Evolutionary conservation across 2,329 filamentous ascomycete species (phyloP).

Genomic region (Dothideomycetes sp.): DNA sequence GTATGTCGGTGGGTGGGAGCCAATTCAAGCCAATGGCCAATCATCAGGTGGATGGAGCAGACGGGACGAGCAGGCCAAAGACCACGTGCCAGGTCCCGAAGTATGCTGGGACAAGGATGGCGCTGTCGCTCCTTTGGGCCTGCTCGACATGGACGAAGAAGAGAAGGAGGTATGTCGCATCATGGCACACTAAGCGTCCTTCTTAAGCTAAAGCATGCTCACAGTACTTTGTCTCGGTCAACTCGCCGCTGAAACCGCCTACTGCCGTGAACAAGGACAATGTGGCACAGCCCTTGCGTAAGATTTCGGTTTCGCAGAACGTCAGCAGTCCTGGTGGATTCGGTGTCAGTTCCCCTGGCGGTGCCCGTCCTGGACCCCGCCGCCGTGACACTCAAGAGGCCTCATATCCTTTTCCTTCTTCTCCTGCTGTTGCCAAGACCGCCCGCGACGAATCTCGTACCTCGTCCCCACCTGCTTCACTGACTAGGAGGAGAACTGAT

Average conservation of each 20-base stretch:
- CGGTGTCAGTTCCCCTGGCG: constrained; percentile 64
- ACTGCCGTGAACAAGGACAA: constrained; percentile 54
- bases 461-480: constrained; percentile 50
- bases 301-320: constrained; percentile 64
- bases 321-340: constrained; percentile 56
- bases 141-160: constrained; percentile 62
- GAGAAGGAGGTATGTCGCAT: constrained; percentile 49
- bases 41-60: constrained; percentile 62
- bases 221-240: constrained; percentile 81
- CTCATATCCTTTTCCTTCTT: constrained; percentile 49
- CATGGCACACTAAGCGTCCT: background rate
- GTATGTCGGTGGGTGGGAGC: constrained; percentile 71
- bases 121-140: constrained; percentile 58
- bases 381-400: constrained; percentile 79
- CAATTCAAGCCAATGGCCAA: constrained; percentile 57
- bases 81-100: constrained; percentile 70
- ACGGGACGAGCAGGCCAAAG: constrained; percentile 56
- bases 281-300: constrained; percentile 58
- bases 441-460: constrained; percentile 52
- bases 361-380: constrained; percentile 63
- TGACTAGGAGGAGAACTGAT: constrained; percentile 54
- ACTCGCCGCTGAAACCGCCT: constrained; percentile 83
- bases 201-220: constrained; percentile 19
- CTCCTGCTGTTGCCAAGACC: constrained; percentile 41
- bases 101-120: constrained; percentile 81